Percentiles rank a stretch among this genome's conserved stretches.
phyloP scores from a whole-genome alignment of 2,329 filamentous ascomycete genomes.

The Sarocladiaceae sp. region DNA sequence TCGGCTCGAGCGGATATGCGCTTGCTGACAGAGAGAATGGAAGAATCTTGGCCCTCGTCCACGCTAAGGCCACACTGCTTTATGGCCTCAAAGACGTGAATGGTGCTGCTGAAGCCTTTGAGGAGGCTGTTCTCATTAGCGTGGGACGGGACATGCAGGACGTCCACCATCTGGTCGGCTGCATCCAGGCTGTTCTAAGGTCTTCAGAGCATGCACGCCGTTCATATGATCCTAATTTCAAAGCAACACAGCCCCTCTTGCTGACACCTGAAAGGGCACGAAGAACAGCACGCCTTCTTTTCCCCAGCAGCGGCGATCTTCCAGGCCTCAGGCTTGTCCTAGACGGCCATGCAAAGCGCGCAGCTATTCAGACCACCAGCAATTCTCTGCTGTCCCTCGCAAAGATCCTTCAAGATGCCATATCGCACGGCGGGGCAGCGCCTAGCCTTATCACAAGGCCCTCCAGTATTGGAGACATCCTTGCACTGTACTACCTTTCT shows the following conservation, averaged over 20 bases:
- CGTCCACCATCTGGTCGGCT: slow-evolving; percentile 74
- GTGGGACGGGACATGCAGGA: slow-evolving; percentile 65
- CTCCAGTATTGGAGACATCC: slow-evolving; percentile 82
- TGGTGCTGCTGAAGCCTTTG: slow-evolving; percentile 81
- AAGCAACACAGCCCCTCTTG: slow-evolving; percentile 55
- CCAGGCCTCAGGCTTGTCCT: slow-evolving; percentile 73
- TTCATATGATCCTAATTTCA: slow-evolving; percentile 11
- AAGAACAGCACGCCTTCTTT: slow-evolving; percentile 78
- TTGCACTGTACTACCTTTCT: slow-evolving; percentile 93
- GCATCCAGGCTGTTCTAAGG: slow-evolving; percentile 68
- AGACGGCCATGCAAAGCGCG: slow-evolving; percentile 67
- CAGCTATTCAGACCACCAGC: slow-evolving; percentile 87
- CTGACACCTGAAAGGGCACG: slow-evolving; percentile 80
- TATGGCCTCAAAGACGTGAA: slow-evolving; percentile 83
- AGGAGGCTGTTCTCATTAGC: slow-evolving; percentile 89
- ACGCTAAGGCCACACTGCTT: slow-evolving; percentile 98
- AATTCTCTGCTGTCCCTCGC: slow-evolving; percentile 92
- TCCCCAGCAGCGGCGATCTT: slow-evolving; percentile 68
- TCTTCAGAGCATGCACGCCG: slow-evolving; percentile 15
- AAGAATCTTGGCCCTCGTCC: slow-evolving; percentile 85
- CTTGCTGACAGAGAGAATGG: slow-evolving; percentile 87
- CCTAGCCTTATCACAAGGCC: slow-evolving; percentile 55
- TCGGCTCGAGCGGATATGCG: slow-evolving; percentile 47
- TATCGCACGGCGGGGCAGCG: slow-evolving; percentile 66
- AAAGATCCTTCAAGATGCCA: slow-evolving; percentile 96